Base-by-base conservation (phyloP, 257 asterid genomes). In the Eucommia ulmoides region DNA sequence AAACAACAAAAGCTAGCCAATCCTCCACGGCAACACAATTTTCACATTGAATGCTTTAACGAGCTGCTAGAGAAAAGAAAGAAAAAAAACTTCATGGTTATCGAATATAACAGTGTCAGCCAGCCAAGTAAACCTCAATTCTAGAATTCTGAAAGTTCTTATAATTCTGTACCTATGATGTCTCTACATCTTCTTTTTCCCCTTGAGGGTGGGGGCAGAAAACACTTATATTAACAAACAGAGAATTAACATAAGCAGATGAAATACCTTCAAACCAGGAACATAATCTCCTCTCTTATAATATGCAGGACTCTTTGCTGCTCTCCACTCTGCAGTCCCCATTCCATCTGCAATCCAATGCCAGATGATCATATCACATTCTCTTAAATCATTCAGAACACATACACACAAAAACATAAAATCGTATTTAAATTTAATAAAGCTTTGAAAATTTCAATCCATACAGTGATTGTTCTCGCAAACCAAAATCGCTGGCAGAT, bases 271-370 rank as follows among this genome's bases (percentile, higher is more conserved):
- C 77, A 88, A 62, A 38, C 97, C 97, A 5, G 97, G 97, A 65
- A 77, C 98, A 73, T 85, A 89, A 70, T 89, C 98, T 54, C 98
- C 98, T 77, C 98, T 82, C 81, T 89, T 89, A 78, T 85, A 89
- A 66, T 89, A 85, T 44, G 98, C 59, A 2, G 98, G 93, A 65
- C 92, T 85, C 72, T 89, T 89, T 8, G 98, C 96, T 24, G 98
- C 92, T 71, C 96, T 85, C 98, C 98, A 89, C 60, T 83, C 96
- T 58, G 98, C 98, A 19, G 96, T 89, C 22, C 98, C 98, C 98
- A 89, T 89, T 53, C 98, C 98, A 73, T 89, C 98, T 89, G 78
- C 62, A 49, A 35, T 26, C 62, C 58, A 55, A 55, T 41, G 24
- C 59, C 44, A 33, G 54, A 50, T 49, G 38, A 57, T 51, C 51